Percentiles rank a stretch among this genome's conserved stretches.
Conservation (phyloP, 108 stramenopile species). For the Cylindrotheca closterium region DNA sequence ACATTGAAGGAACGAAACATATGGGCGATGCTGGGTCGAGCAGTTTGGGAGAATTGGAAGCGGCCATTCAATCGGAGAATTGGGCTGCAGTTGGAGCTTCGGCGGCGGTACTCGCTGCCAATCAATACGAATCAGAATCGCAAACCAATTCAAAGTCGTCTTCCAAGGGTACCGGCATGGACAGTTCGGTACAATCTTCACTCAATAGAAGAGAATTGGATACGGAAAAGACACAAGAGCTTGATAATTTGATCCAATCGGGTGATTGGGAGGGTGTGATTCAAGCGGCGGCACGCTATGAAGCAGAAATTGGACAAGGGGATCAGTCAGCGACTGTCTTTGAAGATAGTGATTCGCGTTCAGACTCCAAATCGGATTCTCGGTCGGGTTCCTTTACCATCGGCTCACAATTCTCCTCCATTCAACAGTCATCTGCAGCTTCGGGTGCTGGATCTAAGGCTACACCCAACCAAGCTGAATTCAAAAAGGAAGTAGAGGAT, state of each 20-base stretch:
- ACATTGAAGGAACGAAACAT: not conserved
- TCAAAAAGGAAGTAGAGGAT: slow-evolving; percentile 47
- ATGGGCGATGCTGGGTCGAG: not conserved
- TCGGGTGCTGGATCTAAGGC: slow-evolving; percentile 29
- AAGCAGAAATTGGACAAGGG: slow-evolving; percentile 41
- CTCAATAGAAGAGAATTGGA: slow-evolving; percentile 17
- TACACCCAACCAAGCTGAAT: slow-evolving; percentile 11
- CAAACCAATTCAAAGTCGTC: not conserved
- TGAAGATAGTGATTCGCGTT: slow-evolving; percentile 11
- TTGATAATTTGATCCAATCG: slow-evolving; percentile 74
- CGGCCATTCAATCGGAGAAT: slow-evolving; percentile 53
- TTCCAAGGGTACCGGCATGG: not conserved
- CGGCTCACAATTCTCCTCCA: slow-evolving; percentile 1
- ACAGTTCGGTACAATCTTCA: not conserved
- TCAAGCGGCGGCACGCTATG: slow-evolving; percentile 60
- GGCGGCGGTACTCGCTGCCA: slow-evolving; percentile 45
- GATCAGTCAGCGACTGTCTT: slow-evolving; percentile 26
- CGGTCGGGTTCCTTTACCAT: slow-evolving; percentile 7
- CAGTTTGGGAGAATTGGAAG: slow-evolving; percentile 21
- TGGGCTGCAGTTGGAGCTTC: slow-evolving; percentile 63
- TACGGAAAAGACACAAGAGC: slow-evolving; percentile 48
- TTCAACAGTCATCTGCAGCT: slow-evolving; percentile 4
- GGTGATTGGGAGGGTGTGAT: slow-evolving; percentile 87
- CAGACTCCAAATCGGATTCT: not conserved
- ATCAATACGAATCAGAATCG: not conserved